phyloP scores from a whole-genome alignment of 768 basidiomycete species.

The Pleurotus citrinopileatus region DNA sequence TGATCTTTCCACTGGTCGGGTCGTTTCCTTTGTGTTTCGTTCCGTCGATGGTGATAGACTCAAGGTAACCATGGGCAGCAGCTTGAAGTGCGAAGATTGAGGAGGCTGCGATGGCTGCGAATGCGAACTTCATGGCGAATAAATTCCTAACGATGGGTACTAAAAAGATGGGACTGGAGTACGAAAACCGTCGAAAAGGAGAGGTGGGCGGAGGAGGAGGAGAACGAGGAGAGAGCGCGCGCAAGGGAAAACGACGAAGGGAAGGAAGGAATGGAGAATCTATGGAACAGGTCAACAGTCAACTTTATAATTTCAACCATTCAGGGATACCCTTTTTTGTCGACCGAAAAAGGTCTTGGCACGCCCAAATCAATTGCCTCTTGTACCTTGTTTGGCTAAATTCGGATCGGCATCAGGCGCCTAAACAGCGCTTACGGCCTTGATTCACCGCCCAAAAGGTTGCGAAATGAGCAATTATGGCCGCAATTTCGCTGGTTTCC shows the following conservation, averaged over 20 bases:
- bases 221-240: background rate
- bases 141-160: background rate
- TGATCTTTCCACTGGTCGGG: conserved; percentile 17
- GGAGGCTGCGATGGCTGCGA: conserved; percentile 6
- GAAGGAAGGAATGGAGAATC: conserved; percentile 5
- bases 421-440: conserved; percentile 2
- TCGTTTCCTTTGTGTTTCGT: conserved; percentile 34
- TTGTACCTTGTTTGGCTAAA: conserved; percentile 5
- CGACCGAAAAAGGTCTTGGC: conserved; percentile 5
- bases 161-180: background rate
- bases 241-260: conserved; percentile 3
- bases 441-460: background rate
- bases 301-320: background rate
- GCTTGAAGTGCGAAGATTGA: conserved; percentile 17
- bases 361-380: background rate
- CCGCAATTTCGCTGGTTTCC: background rate
- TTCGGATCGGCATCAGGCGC: background rate
- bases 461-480: background rate
- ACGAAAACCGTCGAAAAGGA: background rate
- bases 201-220: background rate
- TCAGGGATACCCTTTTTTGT: conserved; percentile 8
- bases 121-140: background rate
- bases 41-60: conserved; percentile 35
- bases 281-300: background rate
- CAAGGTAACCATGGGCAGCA: conserved; percentile 45